Evolutionary conservation across 352 stramenopile genomes (phyloP).

Genomic region (Poterioochromonas sp.): DNA sequence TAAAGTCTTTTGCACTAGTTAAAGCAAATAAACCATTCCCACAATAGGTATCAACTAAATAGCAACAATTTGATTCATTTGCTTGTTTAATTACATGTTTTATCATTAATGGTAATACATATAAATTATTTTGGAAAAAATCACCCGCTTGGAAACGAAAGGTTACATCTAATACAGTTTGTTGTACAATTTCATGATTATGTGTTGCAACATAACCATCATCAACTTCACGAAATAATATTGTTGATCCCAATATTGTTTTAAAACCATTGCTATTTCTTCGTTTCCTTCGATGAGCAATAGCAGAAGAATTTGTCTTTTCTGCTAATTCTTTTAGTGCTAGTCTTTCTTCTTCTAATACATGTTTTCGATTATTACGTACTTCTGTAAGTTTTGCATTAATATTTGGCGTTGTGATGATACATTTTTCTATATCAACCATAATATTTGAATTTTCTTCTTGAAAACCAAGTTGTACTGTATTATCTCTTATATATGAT

Average conservation of each 20-base stretch:
- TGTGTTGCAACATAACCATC: conserved; percentile 57
- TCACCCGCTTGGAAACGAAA: conserved; percentile 66
- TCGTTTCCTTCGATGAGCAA: not conserved
- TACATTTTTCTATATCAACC: conserved; percentile 64
- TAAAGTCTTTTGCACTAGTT: conserved; percentile 54
- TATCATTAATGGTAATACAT: conserved; percentile 58
- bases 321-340: not conserved
- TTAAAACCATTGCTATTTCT: conserved; percentile 28
- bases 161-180: conserved; percentile 49
- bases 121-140: conserved; percentile 77
- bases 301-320: too few relatives aligned
- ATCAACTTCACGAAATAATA: conserved; percentile 59
- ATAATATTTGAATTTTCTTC: conserved; percentile 39
- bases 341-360: not conserved
- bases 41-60: conserved; percentile 74
- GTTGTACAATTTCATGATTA: conserved; percentile 46
- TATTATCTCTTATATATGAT: conserved; percentile 46
- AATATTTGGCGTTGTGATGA: conserved; percentile 65
- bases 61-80: conserved; percentile 47
- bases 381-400: conserved; percentile 50
- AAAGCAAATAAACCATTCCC: conserved; percentile 66
- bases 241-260: conserved; percentile 62
- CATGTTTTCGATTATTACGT: not conserved
- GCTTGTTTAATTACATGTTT: conserved; percentile 50
- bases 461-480: conserved; percentile 42